Evolutionary conservation across 1,139 yeast genomes (phyloP).

Genomic region (Kodamaea derodonti): DNA sequence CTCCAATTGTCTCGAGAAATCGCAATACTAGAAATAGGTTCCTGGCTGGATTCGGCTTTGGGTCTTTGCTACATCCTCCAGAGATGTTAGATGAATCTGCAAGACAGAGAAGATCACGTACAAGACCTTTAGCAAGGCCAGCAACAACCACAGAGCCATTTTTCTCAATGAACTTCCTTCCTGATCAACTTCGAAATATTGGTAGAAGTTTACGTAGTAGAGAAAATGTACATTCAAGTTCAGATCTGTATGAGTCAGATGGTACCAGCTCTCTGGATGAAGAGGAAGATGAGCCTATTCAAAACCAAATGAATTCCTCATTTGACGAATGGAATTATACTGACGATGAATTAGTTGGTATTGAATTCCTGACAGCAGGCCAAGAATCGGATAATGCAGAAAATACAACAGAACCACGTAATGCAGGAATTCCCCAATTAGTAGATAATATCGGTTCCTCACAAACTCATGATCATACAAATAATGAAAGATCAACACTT

Average conservation of each 20-base stretch:
- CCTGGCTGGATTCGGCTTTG: constrained; percentile 9
- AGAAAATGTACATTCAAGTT: neutral
- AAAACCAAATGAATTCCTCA: neutral
- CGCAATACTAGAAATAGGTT: constrained; percentile 3
- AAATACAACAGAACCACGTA: neutral
- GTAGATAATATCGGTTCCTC: neutral
- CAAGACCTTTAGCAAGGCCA: neutral
- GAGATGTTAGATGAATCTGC: constrained; percentile 10
- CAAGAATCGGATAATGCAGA: neutral
- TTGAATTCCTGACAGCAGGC: neutral
- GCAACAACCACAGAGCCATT: neutral
- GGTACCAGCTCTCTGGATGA: constrained; percentile 6
- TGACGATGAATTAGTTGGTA: neutral
- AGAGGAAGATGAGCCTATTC: no score
- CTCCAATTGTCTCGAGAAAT: constrained; percentile 4
- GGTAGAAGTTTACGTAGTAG: neutral
- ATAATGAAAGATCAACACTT: constrained; percentile 1
- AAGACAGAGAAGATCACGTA: neutral
- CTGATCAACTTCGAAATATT: constrained; percentile 8
- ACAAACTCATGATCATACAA: constrained; percentile 1
- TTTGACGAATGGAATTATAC: neutral
- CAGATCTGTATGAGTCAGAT: constrained; percentile 5
- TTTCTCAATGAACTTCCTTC: constrained; percentile 6
- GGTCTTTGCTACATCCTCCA: constrained; percentile 12
- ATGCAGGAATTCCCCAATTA: neutral